These are phyloP conservation scores for Boletus fagicola DNA, from an alignment of 768 basidiomycete genomes.

Conservation along the genomic window DNA sequence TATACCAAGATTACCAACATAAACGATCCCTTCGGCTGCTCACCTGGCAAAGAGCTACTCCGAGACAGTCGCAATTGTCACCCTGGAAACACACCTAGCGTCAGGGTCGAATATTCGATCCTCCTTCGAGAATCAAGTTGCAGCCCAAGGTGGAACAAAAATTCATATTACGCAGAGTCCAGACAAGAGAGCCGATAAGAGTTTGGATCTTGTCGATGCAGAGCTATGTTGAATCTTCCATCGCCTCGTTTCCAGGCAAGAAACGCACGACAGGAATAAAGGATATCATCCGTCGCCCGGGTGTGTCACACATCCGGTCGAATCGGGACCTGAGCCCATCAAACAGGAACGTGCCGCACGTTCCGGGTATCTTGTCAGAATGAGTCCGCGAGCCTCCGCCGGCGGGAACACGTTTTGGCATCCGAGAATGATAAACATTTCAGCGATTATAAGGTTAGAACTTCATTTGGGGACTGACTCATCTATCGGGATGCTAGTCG, in stretches of 20 bases:
- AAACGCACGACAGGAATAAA: not conserved
- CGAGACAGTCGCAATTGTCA: not conserved
- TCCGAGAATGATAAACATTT: not conserved
- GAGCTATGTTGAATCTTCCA: not conserved
- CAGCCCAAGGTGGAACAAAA: not conserved
- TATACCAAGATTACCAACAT: no score
- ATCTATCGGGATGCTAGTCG: not conserved
- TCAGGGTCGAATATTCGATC: not conserved
- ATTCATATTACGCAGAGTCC: not conserved
- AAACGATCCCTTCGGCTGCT: not conserved
- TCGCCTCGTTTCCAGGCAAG: not conserved
- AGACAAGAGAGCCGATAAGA: not conserved
- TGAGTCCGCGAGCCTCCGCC: not conserved
- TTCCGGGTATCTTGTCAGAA: not conserved
- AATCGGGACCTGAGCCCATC: not conserved
- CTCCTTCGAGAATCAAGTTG: not conserved
- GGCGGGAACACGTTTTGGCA: not conserved
- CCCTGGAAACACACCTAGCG: not conserved
- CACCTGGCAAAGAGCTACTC: not conserved
- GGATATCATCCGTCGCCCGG: not conserved
- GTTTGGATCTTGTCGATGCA: not conserved
- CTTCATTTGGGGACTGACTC: not conserved
- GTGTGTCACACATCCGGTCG: not conserved
- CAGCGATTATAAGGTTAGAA: not conserved
- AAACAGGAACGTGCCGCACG: not conserved